Base-by-base conservation (phyloP, 2,329 filamentous ascomycete species). In the Blastomyces gilchristii region DNA sequence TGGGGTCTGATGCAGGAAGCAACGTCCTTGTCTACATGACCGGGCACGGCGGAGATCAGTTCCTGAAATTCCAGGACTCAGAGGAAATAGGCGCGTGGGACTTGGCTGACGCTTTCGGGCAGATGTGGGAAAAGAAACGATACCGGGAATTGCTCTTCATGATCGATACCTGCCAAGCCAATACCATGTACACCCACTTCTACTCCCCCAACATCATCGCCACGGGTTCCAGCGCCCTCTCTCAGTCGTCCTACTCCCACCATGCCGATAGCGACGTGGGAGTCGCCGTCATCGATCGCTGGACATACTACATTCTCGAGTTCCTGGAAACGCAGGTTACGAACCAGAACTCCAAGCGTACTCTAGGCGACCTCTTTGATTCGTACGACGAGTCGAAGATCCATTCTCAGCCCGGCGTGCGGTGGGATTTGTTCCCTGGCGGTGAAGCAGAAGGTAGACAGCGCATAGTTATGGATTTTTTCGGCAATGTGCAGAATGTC, bases 41-140 rank as follows among this genome's bases (percentile, higher is more conserved):
- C 0, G 94, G 94, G 0, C 94, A 99, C 71, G 94, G 94, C 41
- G 94, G 94, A 22, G 96, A 97, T 74, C 92, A 97, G 77, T 99
- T 99, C 70, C 78, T 99, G 64, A 99, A 99, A 75, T 99, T 99
- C 72, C 94, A 99, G 76, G 94, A 99, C 70, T 90, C 91, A 7
- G 94, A 99, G 75, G 94, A 99, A 77, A 97, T 99, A 68, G 92
- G 91, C 63, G 91, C 91, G 0, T 97, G 95, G 74, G 94, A 99
- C 77, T 80, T 99, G 63, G 94, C 95, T 5, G 91, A 99, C 76
- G 94, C 94, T 0, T 97, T 99, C 74, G 91, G 95, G 77, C 93
- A 99, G 80, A 99, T 99, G 94, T 97, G 92, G 90, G 94, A 99
- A 82, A 99, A 99, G 85, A 95, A 95, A 80, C 87, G 94, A 81